phyloP scores from a whole-genome alignment of 1,284 basidiomycete species.

The Cryptococcus neoformans region DNA sequence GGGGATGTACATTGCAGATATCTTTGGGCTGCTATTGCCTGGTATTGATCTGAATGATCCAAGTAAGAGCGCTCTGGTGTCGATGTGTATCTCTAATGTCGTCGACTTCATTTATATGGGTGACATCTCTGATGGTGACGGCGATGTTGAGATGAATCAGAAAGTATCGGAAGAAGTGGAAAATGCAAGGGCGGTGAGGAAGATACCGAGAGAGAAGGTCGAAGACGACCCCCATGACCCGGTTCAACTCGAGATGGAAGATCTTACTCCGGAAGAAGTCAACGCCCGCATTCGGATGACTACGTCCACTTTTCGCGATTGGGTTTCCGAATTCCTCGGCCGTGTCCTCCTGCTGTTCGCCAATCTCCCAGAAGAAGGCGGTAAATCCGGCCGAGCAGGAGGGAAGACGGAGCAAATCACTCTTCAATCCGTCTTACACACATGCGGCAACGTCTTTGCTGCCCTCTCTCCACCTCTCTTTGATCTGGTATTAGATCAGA shows the following conservation, averaged over 20 bases:
- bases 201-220: conserved; percentile 16
- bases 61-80: conserved; percentile 64
- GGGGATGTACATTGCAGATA: conserved; percentile 82
- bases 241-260: conserved; percentile 34
- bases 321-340: conserved; percentile 84
- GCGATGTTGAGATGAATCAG: conserved; percentile 7
- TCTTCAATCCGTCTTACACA: conserved; percentile 37
- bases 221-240: conserved; percentile 45
- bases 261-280: conserved; percentile 38
- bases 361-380: conserved; percentile 80
- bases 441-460: conserved; percentile 65
- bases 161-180: conserved; percentile 1
- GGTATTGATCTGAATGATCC: conserved; percentile 76
- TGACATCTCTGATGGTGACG: conserved; percentile 42
- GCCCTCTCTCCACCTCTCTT: conserved; percentile 86
- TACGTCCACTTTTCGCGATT: conserved; percentile 57
- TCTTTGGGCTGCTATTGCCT: conserved; percentile 86
- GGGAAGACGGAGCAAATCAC: conserved; percentile 49
- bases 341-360: conserved; percentile 84
- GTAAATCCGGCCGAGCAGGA: conserved; percentile 44
- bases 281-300: conserved; percentile 38
- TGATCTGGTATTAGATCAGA: conserved; percentile 77
- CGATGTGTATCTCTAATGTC: conserved; percentile 61
- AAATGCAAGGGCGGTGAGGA: conserved; percentile 29
- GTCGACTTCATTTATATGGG: conserved; percentile 74